Base-by-base conservation (phyloP, 2,329 filamentous ascomycete genomes). In the Claviceps sp. region DNA sequence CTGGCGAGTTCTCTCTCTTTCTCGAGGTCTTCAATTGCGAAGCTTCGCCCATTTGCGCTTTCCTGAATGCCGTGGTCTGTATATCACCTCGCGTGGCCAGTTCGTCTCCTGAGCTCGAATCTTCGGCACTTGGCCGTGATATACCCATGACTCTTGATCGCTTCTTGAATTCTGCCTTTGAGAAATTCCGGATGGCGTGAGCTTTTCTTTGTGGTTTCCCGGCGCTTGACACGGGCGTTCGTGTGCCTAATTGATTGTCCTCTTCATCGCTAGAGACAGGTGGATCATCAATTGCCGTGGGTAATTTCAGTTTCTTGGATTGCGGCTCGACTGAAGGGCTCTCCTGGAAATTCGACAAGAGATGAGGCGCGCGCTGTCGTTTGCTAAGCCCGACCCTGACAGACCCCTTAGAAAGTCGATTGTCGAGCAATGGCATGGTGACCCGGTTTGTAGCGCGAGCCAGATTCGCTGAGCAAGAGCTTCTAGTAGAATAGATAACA, bases 211-310 rank as follows among this genome's bases (percentile, higher is more conserved):
- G 43, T 16, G 43, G 40, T 26, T 36, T 34, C 23, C n/a, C 43
- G 4, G 49, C 23, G 22, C 44, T 51, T 23, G 50, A n/a, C 6
- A 29, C 34, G 14, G 29, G 23, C 50, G 7, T 58, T 55, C 14
- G 55, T 14, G 23, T 26, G 17, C 16, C 20, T 23, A 29, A 26
- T n/a, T 11, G 40, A 50, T 14, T 38, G 39, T 45, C 59, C 42
- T 65, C 64, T 2, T 61, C 58, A 16, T 61, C 64, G 29, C 58
- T 64, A 17, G 63, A 61, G 23, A 62, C n/a, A 11, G 66, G 65
- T 4, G 58, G 58, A 42, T 53, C 56, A 17, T 57, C 55, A 44
- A 59, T 51, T 29, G 56, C 52, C 23, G 54, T 47, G 8, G 55
- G 37, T 22, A 53, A 44, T 44, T 56, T 50, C 29, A 56, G 51